Base-by-base conservation (phyloP, 441 rosid genomes). In the Heliophila coronopifolia region DNA sequence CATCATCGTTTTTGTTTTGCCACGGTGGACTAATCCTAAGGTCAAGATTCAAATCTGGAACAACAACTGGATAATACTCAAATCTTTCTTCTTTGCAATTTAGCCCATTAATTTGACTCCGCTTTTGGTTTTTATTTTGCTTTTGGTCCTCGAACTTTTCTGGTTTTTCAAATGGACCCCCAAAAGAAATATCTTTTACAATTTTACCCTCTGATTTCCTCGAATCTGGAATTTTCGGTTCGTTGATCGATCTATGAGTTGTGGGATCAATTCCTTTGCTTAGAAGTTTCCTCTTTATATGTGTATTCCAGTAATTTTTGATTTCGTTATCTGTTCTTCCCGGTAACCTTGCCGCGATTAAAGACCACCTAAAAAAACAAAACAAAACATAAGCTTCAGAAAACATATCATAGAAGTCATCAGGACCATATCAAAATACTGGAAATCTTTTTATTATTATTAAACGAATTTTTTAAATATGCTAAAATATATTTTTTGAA, bases 321-420 rank as follows among this genome's bases (percentile, higher is more conserved):
- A 89, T 89, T 76, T 89, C 97, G 59, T 89, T 89, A 58, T 89
- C 97, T 19, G 97, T 89, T 76, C 97, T 79, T 35, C 97, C 97
- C 0, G 95, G 95, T 53, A 89, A 81, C 58, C 91, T 85, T 25
- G 86, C 93, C 1, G 97, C 97, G 17, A 88, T 88, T 6, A 88
- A 67, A 38, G 97, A 88, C 97, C 97, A 88, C 41, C 97, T 85
- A 6, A 17, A 9, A 0, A 30, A 14, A 6, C 32, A 22, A 9
- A 47, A 28, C 57, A 63, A 18, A 54, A 24, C n/a, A 61, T 7
- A 35, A 31, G 40, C 3, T 44, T 22, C 17, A 30, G 7, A 14
- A 39, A 59, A 48, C 63, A 48, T 40, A 48, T 24, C 34, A 20
- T 14, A 41, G n/a, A n/a, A n/a, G n/a, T n/a, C n/a, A n/a, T n/a